Percentiles rank a stretch among this genome's conserved stretches.
Evolutionary conservation across 2,329 filamentous ascomycete genomes (phyloP).

Genomic region (Sporothrix dimorphospora): DNA sequence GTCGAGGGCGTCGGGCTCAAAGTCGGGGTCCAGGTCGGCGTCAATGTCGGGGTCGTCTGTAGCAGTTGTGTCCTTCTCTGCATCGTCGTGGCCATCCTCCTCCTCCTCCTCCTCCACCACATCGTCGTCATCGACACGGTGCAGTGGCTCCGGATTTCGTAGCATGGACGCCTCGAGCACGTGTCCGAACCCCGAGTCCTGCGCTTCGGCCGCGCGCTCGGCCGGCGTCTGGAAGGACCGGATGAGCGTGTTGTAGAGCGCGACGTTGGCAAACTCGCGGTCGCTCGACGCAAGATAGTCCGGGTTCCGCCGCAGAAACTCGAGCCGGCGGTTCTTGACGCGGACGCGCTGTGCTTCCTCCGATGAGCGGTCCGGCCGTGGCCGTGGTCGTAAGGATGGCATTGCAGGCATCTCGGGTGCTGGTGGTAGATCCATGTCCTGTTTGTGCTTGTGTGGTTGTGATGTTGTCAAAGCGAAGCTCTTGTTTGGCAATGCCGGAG

Average conservation of each 20-base stretch:
- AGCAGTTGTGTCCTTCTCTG: background rate
- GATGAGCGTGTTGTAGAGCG: conserved; percentile 80
- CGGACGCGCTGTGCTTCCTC: conserved; percentile 53
- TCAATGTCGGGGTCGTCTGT: background rate
- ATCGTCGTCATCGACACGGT: conserved; percentile 18
- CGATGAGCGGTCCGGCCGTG: conserved; percentile 50
- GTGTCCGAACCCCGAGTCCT: conserved; percentile 75
- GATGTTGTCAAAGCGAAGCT: background rate
- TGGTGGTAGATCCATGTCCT: background rate
- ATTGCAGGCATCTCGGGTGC: background rate
- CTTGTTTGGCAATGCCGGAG: background rate
- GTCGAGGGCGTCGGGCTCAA: conserved; percentile 48
- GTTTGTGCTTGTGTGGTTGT: background rate
- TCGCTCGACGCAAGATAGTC: conserved; percentile 67
- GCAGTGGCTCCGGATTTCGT: conserved; percentile 37
- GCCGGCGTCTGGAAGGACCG: conserved; percentile 73
- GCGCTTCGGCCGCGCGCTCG: conserved; percentile 75
- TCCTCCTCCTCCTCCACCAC: conserved; percentile 29
- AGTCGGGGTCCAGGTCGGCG: conserved; percentile 50
- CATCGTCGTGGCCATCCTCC: conserved; percentile 29
- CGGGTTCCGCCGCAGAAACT: conserved; percentile 73
- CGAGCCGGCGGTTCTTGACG: conserved; percentile 75
- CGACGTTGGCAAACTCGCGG: conserved; percentile 66
- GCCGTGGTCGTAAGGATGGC: conserved; percentile 45
- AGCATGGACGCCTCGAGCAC: conserved; percentile 76